Evolutionary conservation across 768 basidiomycete genomes (phyloP), one percentile per base, ranked within the genome.

Genomic region (Paxillus ammoniavirescens): DNA sequence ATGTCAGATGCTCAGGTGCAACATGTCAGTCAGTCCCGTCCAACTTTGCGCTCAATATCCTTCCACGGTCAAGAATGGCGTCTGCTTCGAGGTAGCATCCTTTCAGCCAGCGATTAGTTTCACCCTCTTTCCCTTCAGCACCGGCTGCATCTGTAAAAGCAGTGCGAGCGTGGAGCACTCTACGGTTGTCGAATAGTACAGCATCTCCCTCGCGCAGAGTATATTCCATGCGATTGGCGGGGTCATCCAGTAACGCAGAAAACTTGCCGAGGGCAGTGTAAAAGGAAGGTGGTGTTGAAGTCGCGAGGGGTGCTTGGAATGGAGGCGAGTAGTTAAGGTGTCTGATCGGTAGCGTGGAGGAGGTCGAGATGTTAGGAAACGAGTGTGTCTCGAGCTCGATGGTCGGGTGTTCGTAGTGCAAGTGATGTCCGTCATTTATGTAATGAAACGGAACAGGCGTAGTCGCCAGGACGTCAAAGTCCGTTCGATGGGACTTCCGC

Each of bases 241-340:
- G 74, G 15, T 79, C 75, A 48, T 86, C 79, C 2, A 94, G 66
- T 12, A 86, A 60, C 0, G 69, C 62, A 2, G 84, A 78, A 59
- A 93, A 98, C 14, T 71, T 67, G 3, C 65, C 58, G 3, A 98
- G 72, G 4, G 91, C 88, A 1, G 72, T 17, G 62, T 86, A 89
- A 61, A 91, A 87, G 31, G 69, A 68, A 6, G 65, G 55, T 1
- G 84, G 80, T 4, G 86, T 85, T 2, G 62, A 61, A 31, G 7
- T 71, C 64, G 17, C 79, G 64, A 93, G 75, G 0, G 91, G 87
- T 0, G 89, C 93, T 72, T 96, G 93, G 79, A 98, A 98, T 0
- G 94, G 95, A 0, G 96, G 96, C 1, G 90, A 88, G 69, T 96
- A 98, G 72, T 94, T 98, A 63, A 98, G 80, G 55, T 87, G 79